Evolutionary conservation across 2,329 filamentous ascomycete species (phyloP), one percentile per base, ranked within the genome.

Genomic region (Fusarium annulatum): DNA sequence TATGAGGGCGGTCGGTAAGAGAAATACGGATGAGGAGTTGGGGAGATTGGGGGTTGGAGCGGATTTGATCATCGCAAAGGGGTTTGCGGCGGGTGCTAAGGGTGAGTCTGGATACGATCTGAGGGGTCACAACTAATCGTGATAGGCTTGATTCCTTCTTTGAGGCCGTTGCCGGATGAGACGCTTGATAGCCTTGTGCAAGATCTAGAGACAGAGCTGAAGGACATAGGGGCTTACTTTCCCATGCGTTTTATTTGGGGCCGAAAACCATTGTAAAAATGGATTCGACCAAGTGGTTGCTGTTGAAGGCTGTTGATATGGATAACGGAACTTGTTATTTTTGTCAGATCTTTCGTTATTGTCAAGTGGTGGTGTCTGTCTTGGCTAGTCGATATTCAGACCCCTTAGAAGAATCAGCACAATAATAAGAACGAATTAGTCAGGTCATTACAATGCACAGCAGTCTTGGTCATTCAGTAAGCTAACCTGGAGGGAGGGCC

Each of bases 221-320:
- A 7, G 0, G 23, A 41, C 8, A 15, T 5, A 2, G 65, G 65
- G 4, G 65, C 65, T 0, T 41, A 45, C 16, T 68, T 68, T 2
- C 65, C 65, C 1, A 55, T 68, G 65, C 64, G 65, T 1, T 68
- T 68, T 2, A 30, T 68, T 1, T 68, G 65, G 65, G 65, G 65
- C 1, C 43, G 64, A 19, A 68, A 55, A 3, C 48, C 64, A 2
- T 1, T 41, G n/a, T 11, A 2, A 36, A 7, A 5, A 34, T 51
- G 15, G n/a, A 30, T 2, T 8, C 3, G 9, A 3, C 0, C 5
- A 6, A 16, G 28, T 21, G 7, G 7, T 21, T 2, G 19, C 4
- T 8, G 2, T 1, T 0, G 0, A 0, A 14, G 8, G 7, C 2
- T 18, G 9, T 18, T 23, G 6, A 11, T 7, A 4, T 10, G 9